Evolutionary conservation across 345 rosid species (phyloP).

Genomic region (Rhizophora mangle): DNA sequence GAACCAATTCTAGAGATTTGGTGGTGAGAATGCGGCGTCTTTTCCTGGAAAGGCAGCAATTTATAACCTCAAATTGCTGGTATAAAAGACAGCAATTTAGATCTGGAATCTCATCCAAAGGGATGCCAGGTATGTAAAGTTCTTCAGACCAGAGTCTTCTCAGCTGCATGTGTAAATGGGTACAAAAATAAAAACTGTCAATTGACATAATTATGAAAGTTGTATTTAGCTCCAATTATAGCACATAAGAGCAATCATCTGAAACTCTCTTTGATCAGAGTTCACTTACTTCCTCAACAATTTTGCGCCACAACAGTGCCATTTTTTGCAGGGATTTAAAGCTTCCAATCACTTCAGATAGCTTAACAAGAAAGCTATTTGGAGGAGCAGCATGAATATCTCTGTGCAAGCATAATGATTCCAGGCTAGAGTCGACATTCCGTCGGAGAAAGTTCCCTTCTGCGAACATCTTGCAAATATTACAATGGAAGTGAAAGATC

Average conservation of each 20-base stretch:
- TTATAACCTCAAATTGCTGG: slow-evolving; percentile 88
- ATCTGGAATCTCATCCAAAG: slow-evolving; percentile 70
- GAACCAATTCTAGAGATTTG: slow-evolving; percentile 63
- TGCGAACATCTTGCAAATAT: slow-evolving; percentile 73
- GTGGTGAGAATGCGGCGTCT: slow-evolving; percentile 48
- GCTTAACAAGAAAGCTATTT: slow-evolving; percentile 65
- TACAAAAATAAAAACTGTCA: slow-evolving; percentile 15
- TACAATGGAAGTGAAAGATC: slow-evolving; percentile 57
- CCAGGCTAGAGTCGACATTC: slow-evolving; percentile 47
- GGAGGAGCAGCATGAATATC: slow-evolving; percentile 91
- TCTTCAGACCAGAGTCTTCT: slow-evolving; percentile 76
- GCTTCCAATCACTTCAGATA: slow-evolving; percentile 93
- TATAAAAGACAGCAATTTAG: slow-evolving; percentile 74
- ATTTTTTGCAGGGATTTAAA: slow-evolving; percentile 67
- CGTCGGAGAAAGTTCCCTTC: slow-evolving; percentile 80
- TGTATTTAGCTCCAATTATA: not conserved
- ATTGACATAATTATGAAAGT: slow-evolving; percentile 11
- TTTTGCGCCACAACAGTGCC: slow-evolving; percentile 83
- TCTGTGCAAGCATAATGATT: slow-evolving; percentile 49
- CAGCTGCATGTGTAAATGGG: slow-evolving; percentile 50
- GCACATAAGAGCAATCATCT: not conserved
- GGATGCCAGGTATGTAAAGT: slow-evolving; percentile 74
- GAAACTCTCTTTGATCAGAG: not conserved
- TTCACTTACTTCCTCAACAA: slow-evolving; percentile 74
- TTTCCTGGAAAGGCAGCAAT: slow-evolving; percentile 87